A percentile compares a stretch with the other conserved stretches of the same genome.
These are phyloP conservation scores for Coniochaeta sp. DNA, from an alignment of 2,329 filamentous ascomycete genomes.

Conservation along the genomic window DNA sequence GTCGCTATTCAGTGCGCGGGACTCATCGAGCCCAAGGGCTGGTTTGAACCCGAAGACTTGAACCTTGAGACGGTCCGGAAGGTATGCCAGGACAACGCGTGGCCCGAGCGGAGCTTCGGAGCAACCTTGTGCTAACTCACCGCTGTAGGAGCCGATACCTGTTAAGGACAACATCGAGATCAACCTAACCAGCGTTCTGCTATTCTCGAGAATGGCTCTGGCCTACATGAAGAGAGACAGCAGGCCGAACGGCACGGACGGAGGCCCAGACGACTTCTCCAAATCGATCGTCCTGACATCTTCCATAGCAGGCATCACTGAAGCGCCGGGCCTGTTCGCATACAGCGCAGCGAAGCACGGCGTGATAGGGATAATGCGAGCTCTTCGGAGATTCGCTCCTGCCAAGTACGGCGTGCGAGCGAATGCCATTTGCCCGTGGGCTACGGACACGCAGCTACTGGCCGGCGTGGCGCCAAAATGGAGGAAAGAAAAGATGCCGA, in stretches of 20 bases:
- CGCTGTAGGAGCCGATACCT: conserved; percentile 18
- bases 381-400: conserved; percentile 26
- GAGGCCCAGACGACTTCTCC: conserved; percentile 6
- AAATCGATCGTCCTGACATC: conserved; percentile 20
- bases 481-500: conserved; percentile 27
- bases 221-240: conserved; percentile 34
- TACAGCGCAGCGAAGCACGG: conserved; percentile 42
- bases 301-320: conserved; percentile 39
- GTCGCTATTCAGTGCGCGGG: conserved; percentile 41
- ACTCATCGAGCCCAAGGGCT: conserved; percentile 30
- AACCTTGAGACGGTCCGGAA: conserved; percentile 32
- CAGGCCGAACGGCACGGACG: conserved; percentile 3
- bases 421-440: conserved; percentile 40
- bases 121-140: not conserved
- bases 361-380: conserved; percentile 40
- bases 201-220: conserved; percentile 39
- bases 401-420: conserved; percentile 26
- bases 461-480: conserved; percentile 28
- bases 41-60: conserved; percentile 33
- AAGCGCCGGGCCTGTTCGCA: conserved; percentile 36
- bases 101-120: not conserved
- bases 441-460: conserved; percentile 37
- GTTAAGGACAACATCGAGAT: conserved; percentile 33
- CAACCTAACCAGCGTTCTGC: conserved; percentile 37
- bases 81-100: conserved; percentile 14